These are phyloP conservation scores for Polychytrium aggregatum DNA, from an alignment of 192 early-diverging fungal species.

Conservation along the genomic window DNA sequence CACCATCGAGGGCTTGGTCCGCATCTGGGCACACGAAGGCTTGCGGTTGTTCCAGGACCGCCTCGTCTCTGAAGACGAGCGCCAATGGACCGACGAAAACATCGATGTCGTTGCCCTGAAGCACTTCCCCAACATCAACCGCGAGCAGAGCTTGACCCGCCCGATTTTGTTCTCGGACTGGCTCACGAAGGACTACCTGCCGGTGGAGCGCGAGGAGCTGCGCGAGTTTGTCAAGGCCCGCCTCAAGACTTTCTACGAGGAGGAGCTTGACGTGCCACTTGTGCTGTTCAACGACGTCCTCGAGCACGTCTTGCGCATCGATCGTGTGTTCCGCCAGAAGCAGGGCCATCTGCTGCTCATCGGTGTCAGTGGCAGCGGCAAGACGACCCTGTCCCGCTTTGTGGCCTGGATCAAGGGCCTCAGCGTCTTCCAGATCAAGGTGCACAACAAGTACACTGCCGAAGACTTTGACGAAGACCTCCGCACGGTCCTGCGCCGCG, in stretches of 20 bases:
- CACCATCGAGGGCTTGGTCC: slow-evolving; percentile 66
- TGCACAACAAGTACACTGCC: slow-evolving; percentile 92
- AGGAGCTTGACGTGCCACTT: slow-evolving; percentile 94
- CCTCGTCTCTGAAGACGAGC: slow-evolving; percentile 76
- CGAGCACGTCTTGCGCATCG: slow-evolving; percentile 95
- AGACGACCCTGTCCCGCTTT: slow-evolving; percentile 95
- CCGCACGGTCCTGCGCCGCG: slow-evolving; percentile 71
- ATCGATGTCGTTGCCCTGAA: slow-evolving; percentile 72
- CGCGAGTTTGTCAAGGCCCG: slow-evolving; percentile 89
- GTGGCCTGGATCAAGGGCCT: slow-evolving; percentile 99
- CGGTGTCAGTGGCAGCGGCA: slow-evolving; percentile 93
- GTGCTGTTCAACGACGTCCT: slow-evolving; percentile 97
- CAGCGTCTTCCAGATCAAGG: slow-evolving; percentile 91
- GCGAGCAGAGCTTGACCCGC: slow-evolving; percentile 55
- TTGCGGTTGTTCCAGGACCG: slow-evolving; percentile 98
- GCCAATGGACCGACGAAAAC: slow-evolving; percentile 79
- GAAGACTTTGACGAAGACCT: slow-evolving; percentile 99
- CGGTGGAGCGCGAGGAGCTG: slow-evolving; percentile 78
- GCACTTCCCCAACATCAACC: slow-evolving; percentile 81
- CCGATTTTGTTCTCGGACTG: slow-evolving; percentile 98
- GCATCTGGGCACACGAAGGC: slow-evolving; percentile 98
- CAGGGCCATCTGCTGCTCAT: slow-evolving; percentile 98
- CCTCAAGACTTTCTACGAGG: slow-evolving; percentile 97
- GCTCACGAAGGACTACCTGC: slow-evolving; percentile 85
- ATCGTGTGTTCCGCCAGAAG: slow-evolving; percentile 93